Base-by-base conservation (phyloP, 495 filamentous ascomycete genomes). In the Aeminium ludgeri region DNA sequence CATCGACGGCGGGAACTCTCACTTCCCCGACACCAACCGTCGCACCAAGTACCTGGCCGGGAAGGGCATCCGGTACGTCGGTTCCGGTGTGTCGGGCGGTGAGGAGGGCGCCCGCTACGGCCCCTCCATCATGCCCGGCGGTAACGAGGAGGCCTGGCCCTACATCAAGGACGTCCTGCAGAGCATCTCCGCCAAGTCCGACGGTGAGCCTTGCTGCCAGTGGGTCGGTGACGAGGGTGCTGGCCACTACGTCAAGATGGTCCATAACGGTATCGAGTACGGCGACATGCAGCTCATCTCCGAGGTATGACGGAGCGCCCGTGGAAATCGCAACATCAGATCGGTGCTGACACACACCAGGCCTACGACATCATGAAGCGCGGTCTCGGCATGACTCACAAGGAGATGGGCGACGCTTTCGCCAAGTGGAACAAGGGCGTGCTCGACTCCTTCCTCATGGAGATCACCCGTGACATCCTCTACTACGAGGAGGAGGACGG, bases 211-310 rank as follows among this genome's bases (percentile, higher is more conserved):
- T 32, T 97, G 89, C 74, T 97, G 89, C 60, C 86, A 97, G 65
- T 97, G 89, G 89, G 89, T 96, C 51, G 89, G 89, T 70, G 89
- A 97, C 69, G 86, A 94, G 61, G 89, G 89, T 72, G 78, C 89
- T 59, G 89, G 89, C 46, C 89, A 97, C 74, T 97, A 94, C 72
- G 86, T 97, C 69, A 97, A 97, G 80, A 97, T 97, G 91, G 89
- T 97, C 44, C 89, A 97, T 78, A 97, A 97, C 63, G 89, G 89
- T 73, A 97, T 97, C 57, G 89, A 97, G 68, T 97, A 97, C 59
- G 89, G 89, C 78, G 89, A 97, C 65, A 97, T 97, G 89, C 89
- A 97, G 73, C 69, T 97, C 60, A 97, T 97, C 63, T 91, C 81
- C 65, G 89, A 97, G 79, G 89, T 95, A 29, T 35, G 20, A 29